These are phyloP conservation scores for Polyporus arcularius DNA, from an alignment of 768 basidiomycete genomes.

Conservation along the genomic window DNA sequence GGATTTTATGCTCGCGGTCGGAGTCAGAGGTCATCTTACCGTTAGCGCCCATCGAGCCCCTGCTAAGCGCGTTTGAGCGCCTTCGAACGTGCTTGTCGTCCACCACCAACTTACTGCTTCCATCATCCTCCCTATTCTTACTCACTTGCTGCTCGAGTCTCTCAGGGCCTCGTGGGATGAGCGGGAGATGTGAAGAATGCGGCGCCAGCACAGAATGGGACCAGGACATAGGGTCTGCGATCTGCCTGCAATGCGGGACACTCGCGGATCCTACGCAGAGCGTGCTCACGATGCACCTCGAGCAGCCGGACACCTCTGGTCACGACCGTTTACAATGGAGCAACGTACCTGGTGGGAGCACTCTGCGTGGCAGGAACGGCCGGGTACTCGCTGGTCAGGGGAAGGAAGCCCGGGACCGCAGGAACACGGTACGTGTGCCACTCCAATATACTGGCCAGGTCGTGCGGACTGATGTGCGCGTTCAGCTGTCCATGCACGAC, in stretches of 20 bases:
- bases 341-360: constrained; percentile 20
- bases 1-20: constrained; percentile 34
- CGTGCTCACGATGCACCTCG: constrained; percentile 52
- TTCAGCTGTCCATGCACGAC: constrained; percentile 60
- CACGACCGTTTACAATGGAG: constrained; percentile 33
- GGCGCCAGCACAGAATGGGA: constrained; percentile 53
- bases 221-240: constrained; percentile 56
- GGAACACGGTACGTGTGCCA: constrained; percentile 52
- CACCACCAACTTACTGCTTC: constrained; percentile 4
- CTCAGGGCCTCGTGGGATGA: constrained; percentile 23
- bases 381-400: constrained; percentile 68
- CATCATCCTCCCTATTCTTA: background rate
- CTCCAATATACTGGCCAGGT: constrained; percentile 18
- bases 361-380: constrained; percentile 52
- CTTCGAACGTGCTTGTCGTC: constrained; percentile 1
- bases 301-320: constrained; percentile 37
- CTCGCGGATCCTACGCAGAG: constrained; percentile 63
- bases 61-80: background rate
- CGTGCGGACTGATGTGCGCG: constrained; percentile 7
- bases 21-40: constrained; percentile 19
- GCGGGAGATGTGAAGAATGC: constrained; percentile 53
- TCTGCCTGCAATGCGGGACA: constrained; percentile 75
- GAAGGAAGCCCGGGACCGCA: constrained; percentile 63
- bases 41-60: constrained; percentile 2
- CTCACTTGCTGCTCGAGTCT: background rate